phyloP scores from a whole-genome alignment of 345 rosid species.

The Eutrema japonicum region DNA sequence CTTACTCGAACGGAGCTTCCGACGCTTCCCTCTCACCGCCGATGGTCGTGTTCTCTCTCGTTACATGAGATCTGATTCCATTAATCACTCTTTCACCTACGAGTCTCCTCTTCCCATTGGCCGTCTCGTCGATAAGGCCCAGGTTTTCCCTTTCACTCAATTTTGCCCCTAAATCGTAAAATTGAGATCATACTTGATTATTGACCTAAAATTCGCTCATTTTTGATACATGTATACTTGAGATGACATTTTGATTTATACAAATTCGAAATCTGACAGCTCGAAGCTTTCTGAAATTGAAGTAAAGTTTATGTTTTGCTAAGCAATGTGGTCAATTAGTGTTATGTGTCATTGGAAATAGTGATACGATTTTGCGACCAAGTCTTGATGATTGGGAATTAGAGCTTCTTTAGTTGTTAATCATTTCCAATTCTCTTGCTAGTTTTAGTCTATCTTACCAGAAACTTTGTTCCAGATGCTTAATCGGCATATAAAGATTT shows the following conservation, averaged over 20 bases:
- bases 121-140: slow-evolving; percentile 95
- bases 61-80: slow-evolving; percentile 94
- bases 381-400: no score
- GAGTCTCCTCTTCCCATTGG: slow-evolving; percentile 97
- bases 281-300: no score
- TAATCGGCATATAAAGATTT: neutral
- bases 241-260: no score
- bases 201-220: no score
- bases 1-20: no score
- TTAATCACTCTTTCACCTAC: slow-evolving; percentile 81
- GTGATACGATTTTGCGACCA: neutral
- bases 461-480: neutral
- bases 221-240: no score
- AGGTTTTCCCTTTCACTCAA: slow-evolving; percentile 51
- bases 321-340: no score
- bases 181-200: neutral
- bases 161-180: no score
- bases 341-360: no score
- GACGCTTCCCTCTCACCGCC: slow-evolving; percentile 59
- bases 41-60: slow-evolving; percentile 97
- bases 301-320: no score
- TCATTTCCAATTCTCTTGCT: neutral
- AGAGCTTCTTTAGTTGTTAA: neutral
- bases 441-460: neutral
- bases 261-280: no score